A percentile compares a stretch with the other conserved stretches of the same genome.
These are phyloP conservation scores for Leishmania lainsoni DNA, from an alignment of 208 protist genomes.

Conservation along the genomic window DNA sequence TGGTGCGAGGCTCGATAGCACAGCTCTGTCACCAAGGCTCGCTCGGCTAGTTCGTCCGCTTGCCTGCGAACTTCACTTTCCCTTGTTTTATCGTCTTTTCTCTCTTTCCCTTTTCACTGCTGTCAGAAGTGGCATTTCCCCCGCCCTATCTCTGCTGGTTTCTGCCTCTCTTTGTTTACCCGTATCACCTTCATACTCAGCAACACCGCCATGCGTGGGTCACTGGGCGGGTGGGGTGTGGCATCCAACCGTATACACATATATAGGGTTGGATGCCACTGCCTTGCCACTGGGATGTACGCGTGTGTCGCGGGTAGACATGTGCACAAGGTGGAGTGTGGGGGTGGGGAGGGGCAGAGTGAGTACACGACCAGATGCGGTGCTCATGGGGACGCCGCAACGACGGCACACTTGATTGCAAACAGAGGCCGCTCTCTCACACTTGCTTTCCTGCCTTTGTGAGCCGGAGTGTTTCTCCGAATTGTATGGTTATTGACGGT, in stretches of 20 bases:
- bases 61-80: background rate
- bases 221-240: background rate
- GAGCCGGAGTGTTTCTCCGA: background rate
- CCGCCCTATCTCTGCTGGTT: background rate
- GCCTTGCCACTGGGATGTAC: background rate
- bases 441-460: background rate
- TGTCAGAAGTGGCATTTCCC: background rate
- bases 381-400: background rate
- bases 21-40: background rate
- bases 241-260: constrained; percentile 1
- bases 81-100: background rate
- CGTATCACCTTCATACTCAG: background rate
- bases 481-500: background rate
- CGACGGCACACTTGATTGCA: background rate
- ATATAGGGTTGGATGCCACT: background rate
- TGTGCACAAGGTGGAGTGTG: background rate
- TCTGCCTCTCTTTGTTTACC: background rate
- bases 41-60: background rate
- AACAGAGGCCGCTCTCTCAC: background rate
- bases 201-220: background rate
- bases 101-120: constrained; percentile 1
- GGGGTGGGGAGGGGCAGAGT: background rate
- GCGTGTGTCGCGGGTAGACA: background rate
- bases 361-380: background rate
- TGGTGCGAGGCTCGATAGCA: background rate